Base-by-base conservation (phyloP, 495 filamentous ascomycete species). In the Penicillium cosmopolitanum region DNA sequence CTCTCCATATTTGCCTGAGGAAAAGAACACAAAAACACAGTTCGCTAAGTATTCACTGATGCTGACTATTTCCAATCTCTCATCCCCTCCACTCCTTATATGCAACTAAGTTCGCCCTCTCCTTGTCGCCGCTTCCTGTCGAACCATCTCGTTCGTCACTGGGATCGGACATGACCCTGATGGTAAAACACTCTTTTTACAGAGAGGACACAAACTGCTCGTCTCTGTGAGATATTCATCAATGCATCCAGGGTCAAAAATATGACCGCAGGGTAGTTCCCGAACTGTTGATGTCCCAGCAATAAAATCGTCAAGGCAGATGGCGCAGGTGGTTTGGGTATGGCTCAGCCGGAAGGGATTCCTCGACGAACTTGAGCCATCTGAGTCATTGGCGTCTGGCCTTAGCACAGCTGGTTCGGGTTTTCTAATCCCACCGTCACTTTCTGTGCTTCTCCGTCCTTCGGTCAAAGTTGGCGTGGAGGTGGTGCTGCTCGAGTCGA, bases 231-330 rank as follows among this genome's bases (percentile, higher is more conserved):
- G 77, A 62, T 92, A 93, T 11, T 82, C 77, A 67, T 97, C 92
- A 63, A 98, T 91, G 70, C 94, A 98, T 43, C 86, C 87, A 3
- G 91, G 86, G 55, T 98, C 92, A 74, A 92, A 98, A 56, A 97
- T 93, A 68, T 98, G 94, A 0, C 88, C 84, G 62, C 94, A 98
- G 0, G 90, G 87, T 4, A 97, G 79, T 70, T 96, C 90, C 38
- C 92, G 89, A 58, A 97, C 90, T 21, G 82, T 82, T 0, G 92
- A 88, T 15, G 69, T 66, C 9, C 81, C 80, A 16, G 87, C 83
- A 23, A 85, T 80, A 68, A 89, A 98, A 57, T 91, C 84, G 18
- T 95, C 91, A 2, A 96, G 82, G 65, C 94, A 98, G 57, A 97
- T 96, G 5, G 87, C 82, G 67, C 94, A 97, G 6, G 81, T 86